Percentiles rank a stretch among this genome's conserved stretches.
These are phyloP conservation scores for Calonectria leucothoes DNA, from an alignment of 2,329 filamentous ascomycete species.

Conservation along the genomic window DNA sequence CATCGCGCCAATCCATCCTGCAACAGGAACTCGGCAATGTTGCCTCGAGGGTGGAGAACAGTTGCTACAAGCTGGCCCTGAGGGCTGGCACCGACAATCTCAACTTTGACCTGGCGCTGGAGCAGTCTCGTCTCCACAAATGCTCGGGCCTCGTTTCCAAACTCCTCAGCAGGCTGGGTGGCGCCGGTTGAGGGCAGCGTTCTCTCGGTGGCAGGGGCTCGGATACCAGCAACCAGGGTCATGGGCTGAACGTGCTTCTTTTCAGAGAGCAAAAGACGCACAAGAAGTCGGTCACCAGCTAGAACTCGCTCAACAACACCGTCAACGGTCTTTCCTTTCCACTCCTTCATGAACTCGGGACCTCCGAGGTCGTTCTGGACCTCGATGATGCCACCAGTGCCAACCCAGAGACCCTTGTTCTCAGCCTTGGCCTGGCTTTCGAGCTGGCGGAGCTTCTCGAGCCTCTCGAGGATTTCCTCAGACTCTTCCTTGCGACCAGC, in stretches of 20 bases:
- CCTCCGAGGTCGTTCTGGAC: constrained; percentile 85
- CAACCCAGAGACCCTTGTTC: constrained; percentile 84
- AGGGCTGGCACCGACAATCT: constrained; percentile 86
- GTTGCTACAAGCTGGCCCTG: constrained; percentile 92
- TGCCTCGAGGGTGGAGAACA: constrained; percentile 89
- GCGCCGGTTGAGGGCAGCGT: constrained; percentile 82
- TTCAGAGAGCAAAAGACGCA: constrained; percentile 83
- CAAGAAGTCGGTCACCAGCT: constrained; percentile 88
- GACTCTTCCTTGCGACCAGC: constrained; percentile 91
- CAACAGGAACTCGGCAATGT: constrained; percentile 91
- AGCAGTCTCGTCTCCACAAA: constrained; percentile 90
- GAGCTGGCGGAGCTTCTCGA: constrained; percentile 82
- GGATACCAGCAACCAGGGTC: constrained; percentile 88
- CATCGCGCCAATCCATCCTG: constrained; percentile 91
- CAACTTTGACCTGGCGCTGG: constrained; percentile 85
- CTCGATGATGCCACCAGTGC: constrained; percentile 74
- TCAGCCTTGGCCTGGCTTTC: constrained; percentile 84
- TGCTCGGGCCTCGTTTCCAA: constrained; percentile 86
- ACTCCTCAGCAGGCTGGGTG: constrained; percentile 87
- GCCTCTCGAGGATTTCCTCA: constrained; percentile 75
- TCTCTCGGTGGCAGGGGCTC: constrained; percentile 89
- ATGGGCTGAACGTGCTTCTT: constrained; percentile 91
- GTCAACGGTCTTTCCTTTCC: constrained; percentile 88
- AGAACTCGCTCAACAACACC: constrained; percentile 91
- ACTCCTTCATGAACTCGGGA: constrained; percentile 81